Base-by-base conservation (phyloP, 2,329 filamentous ascomycete genomes). In the Emmonsiellopsis sp. region DNA sequence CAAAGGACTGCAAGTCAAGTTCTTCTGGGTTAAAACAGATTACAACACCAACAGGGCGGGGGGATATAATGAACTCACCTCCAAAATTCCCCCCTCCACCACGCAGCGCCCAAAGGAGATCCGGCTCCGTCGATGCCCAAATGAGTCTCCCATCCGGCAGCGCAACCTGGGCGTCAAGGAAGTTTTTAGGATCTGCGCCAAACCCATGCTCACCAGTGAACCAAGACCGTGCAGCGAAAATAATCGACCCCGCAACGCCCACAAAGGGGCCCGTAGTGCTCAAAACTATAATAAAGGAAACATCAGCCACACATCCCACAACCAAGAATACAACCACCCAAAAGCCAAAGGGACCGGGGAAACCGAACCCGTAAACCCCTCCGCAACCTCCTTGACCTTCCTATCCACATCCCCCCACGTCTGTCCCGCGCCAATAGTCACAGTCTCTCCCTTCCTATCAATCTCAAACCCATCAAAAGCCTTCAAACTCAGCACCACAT, bases 101-200 rank as follows among this genome's bases (percentile, higher is more conserved):
- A n/a, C 71, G 62, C 8, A 73, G 57, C 5, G 68, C 70, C 69
- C 69, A 74, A 11, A 73, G 59, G 2, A 74, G 61, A 14, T 74
- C 71, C 2, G 71, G 67, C 49, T 72, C 68, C 27, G 60, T 17
- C 7, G 64, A 66, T 1, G 70, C 70, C 71, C 71, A 74, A 1
- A 71, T 50, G 5, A 66, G 56, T 1, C 57, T 57, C 0, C 72
- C 72, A 51, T 73, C 68, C 6, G 63, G 58, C 34, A 66, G 62
- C 17, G 73, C 66, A 7, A 74, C 59, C 49, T 71, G 63, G 2
- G 64, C 66, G 55, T 74, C 70, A 1, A 74, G 60, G 53, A 74
- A 57, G 55, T 72, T 74, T 31, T 65, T 60, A 10, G 71, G 69
- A 54, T 74, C 71, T 27, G 65, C 69, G 10, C 66, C 63, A 31